Percentiles rank a stretch among this genome's conserved stretches.
These are phyloP conservation scores for Candida berthetii DNA, from an alignment of 805 yeast species.

Conservation along the genomic window DNA sequence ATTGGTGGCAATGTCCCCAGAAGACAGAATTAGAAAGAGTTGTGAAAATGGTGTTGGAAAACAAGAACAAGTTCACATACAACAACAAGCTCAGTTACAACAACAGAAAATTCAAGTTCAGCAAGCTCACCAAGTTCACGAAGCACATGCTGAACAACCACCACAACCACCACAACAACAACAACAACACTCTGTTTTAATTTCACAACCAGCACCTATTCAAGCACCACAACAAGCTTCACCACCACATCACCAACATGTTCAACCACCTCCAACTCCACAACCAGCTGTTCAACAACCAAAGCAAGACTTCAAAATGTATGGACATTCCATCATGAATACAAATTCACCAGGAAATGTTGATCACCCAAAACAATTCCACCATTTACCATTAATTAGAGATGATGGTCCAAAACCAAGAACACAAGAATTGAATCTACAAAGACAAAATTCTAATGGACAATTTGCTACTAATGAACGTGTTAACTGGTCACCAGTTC, in stretches of 20 bases:
- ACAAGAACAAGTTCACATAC: neutral
- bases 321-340: conserved; percentile 1
- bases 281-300: too few species aligned
- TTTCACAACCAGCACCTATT: neutral
- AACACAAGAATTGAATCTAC: conserved; percentile 5
- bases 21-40: conserved; percentile 1
- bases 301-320: too few species aligned
- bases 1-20: conserved; percentile 19
- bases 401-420: conserved; percentile 11
- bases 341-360: neutral
- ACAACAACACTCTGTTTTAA: conserved; percentile 1
- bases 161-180: conserved; percentile 4
- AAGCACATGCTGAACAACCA: conserved; percentile 1
- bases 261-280: too few species aligned
- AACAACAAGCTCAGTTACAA: conserved; percentile 7
- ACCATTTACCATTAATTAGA: conserved; percentile 19
- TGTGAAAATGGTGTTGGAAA: neutral
- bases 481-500: too few species aligned
- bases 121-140: neutral
- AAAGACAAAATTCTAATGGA: too few species aligned
- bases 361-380: conserved; percentile 13
- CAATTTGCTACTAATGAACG: too few species aligned
- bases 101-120: conserved; percentile 3
- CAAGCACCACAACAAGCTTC: conserved; percentile 2
- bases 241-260: neutral